A percentile compares a stretch with the other conserved stretches of the same genome.
phyloP scores from a whole-genome alignment of 805 yeast species.

The Lipomyces spencermartinsiae region DNA sequence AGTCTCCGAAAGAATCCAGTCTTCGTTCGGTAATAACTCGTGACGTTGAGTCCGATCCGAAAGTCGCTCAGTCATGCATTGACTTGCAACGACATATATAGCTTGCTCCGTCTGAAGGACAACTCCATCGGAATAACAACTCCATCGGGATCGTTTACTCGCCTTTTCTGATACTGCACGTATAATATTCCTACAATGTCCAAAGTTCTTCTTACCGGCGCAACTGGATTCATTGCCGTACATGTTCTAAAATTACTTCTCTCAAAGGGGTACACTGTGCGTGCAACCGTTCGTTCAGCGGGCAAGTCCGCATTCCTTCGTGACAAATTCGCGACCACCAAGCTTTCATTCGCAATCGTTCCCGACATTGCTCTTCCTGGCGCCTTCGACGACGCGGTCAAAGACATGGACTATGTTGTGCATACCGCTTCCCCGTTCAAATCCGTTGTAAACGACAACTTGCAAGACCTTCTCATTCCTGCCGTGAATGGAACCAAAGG shows the following conservation, averaged over 20 bases:
- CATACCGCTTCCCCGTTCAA: constrained; percentile 52
- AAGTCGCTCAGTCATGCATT: too few relatives aligned
- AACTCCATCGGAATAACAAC: too few relatives aligned
- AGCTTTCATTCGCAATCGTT: constrained; percentile 55
- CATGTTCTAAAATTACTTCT: constrained; percentile 52
- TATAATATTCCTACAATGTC: constrained; percentile 14
- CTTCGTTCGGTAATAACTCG: too few relatives aligned
- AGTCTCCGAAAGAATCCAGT: too few relatives aligned
- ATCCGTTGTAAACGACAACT: constrained; percentile 45
- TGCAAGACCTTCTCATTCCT: constrained; percentile 51
- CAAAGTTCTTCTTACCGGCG: constrained; percentile 55
- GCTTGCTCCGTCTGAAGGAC: too few relatives aligned
- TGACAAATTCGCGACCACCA: constrained; percentile 45
- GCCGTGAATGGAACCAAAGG: constrained; percentile 62
- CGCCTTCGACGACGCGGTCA: constrained; percentile 45
- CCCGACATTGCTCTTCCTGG: constrained; percentile 51
- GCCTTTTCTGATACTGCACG: too few relatives aligned
- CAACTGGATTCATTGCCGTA: constrained; percentile 58
- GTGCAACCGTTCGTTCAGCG: constrained; percentile 54
- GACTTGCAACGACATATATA: too few relatives aligned
- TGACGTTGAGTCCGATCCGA: too few relatives aligned
- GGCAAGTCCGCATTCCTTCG: constrained; percentile 49
- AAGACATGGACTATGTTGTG: constrained; percentile 46
- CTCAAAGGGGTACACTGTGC: constrained; percentile 50
- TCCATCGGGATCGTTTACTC: too few relatives aligned